Percentiles rank a stretch among this genome's conserved stretches.
phyloP scores from a whole-genome alignment of 768 basidiomycete species.

The Phanerochaete sordida region DNA sequence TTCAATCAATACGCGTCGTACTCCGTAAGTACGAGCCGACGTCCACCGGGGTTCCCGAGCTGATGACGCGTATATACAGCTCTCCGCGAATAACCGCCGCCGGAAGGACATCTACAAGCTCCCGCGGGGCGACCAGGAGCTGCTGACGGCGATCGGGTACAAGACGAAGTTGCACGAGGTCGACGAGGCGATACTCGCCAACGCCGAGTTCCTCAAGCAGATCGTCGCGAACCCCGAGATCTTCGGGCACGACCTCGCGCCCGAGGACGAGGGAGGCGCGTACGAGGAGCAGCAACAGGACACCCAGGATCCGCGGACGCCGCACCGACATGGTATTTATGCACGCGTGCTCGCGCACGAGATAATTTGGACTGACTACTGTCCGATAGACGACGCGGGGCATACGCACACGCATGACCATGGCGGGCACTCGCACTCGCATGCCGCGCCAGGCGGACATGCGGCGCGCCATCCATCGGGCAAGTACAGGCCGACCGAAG shows the following conservation, averaged over 20 bases:
- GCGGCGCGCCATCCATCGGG: constrained; percentile 6
- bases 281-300: neutral
- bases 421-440: constrained; percentile 19
- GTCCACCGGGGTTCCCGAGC: neutral
- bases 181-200: constrained; percentile 76
- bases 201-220: constrained; percentile 71
- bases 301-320: neutral
- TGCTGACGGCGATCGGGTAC: constrained; percentile 70
- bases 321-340: neutral
- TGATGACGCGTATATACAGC: constrained; percentile 27
- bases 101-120: constrained; percentile 77
- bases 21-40: constrained; percentile 45
- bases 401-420: constrained; percentile 33
- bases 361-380: neutral
- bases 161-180: constrained; percentile 74
- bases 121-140: constrained; percentile 60
- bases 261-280: constrained; percentile 8
- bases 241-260: constrained; percentile 52
- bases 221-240: constrained; percentile 82
- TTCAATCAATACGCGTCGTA: constrained; percentile 76
- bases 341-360: neutral
- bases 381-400: constrained; percentile 19
- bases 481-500: constrained; percentile 54
- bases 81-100: constrained; percentile 60
- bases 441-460: constrained; percentile 19